Conservation (phyloP, 768 basidiomycete genomes). For the Stropharia rugosoannulata region DNA sequence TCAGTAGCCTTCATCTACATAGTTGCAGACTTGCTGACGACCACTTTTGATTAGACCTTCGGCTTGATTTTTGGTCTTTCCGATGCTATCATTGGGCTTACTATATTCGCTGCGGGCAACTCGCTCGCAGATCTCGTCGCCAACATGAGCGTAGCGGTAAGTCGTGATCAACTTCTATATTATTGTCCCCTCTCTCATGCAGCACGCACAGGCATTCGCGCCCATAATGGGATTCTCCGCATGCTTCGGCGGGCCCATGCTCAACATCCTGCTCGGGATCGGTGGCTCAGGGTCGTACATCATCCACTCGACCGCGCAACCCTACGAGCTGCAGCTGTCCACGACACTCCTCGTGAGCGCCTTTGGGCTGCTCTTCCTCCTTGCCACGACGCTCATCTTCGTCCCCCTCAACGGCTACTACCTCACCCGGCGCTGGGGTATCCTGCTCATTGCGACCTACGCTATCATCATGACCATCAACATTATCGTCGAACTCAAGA, state of each 20-base stretch:
- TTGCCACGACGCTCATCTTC: slow-evolving; percentile 74
- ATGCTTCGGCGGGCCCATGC: slow-evolving; percentile 92
- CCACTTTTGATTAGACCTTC: slow-evolving; percentile 61
- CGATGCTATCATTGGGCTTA: slow-evolving; percentile 95
- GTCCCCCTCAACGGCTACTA: slow-evolving; percentile 85
- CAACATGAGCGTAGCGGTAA: slow-evolving; percentile 90
- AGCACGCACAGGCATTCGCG: slow-evolving; percentile 61
- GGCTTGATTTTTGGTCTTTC: slow-evolving; percentile 94
- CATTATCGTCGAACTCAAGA: slow-evolving; percentile 71
- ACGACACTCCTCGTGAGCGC: slow-evolving; percentile 83
- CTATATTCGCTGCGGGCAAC: slow-evolving; percentile 96
- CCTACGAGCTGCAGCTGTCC: slow-evolving; percentile 77
- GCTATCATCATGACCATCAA: slow-evolving; percentile 74
- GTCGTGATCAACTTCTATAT: slow-evolving; percentile 14
- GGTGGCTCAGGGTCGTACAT: slow-evolving; percentile 91
- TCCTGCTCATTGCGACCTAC: slow-evolving; percentile 76
- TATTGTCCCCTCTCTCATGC: neutral
- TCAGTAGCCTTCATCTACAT: neutral
- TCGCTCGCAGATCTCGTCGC: slow-evolving; percentile 96
- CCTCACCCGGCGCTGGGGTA: slow-evolving; percentile 80
- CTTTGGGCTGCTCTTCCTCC: slow-evolving; percentile 74
- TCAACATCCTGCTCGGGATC: slow-evolving; percentile 88
- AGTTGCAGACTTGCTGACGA: neutral
- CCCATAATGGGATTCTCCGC: slow-evolving; percentile 96
- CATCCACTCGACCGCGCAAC: slow-evolving; percentile 58